Evolutionary conservation across 108 stramenopile species (phyloP).

Genomic region (Aurantiochytrium sp.): DNA sequence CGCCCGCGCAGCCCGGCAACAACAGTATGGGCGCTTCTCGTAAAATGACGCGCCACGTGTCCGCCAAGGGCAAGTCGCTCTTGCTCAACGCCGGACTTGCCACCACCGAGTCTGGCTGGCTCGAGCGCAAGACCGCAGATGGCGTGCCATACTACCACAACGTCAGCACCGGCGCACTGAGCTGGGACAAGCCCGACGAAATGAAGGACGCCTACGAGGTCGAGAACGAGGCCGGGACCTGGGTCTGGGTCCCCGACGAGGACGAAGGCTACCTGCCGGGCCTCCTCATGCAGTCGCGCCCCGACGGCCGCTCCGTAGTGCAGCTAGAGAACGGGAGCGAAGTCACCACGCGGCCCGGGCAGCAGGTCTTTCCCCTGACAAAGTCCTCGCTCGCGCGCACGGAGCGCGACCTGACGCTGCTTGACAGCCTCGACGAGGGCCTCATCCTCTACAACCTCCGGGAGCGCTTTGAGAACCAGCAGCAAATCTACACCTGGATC

Average conservation of each 20-base stretch:
- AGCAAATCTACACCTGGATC: constrained; percentile 78
- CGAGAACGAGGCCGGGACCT: background rate
- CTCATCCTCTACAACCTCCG: constrained; percentile 69
- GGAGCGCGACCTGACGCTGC: constrained; percentile 48
- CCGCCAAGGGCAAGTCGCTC: background rate
- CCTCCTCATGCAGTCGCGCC: background rate
- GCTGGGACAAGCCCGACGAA: constrained; percentile 54
- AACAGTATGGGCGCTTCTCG: background rate
- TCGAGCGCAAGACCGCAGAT: constrained; percentile 55
- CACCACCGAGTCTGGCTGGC: constrained; percentile 35
- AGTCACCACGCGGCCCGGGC: background rate
- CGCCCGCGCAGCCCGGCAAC: background rate
- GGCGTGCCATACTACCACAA: constrained; percentile 56
- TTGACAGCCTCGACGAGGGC: constrained; percentile 48
- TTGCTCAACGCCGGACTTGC: constrained; percentile 1
- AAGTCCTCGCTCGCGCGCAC: constrained; percentile 43
- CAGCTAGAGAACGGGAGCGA: background rate
- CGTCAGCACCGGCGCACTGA: constrained; percentile 43
- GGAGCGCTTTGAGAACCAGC: constrained; percentile 65
- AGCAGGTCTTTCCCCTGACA: constrained; percentile 32
- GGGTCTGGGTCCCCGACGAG: constrained; percentile 34
- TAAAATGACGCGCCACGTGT: background rate
- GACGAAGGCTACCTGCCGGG: constrained; percentile 29
- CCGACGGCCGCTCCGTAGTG: background rate
- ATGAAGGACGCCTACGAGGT: constrained; percentile 35